A percentile compares a stretch with the other conserved stretches of the same genome.
These are phyloP conservation scores for Vitis rupestris DNA, from an alignment of 164 flowering plant species.

Conservation along the genomic window DNA sequence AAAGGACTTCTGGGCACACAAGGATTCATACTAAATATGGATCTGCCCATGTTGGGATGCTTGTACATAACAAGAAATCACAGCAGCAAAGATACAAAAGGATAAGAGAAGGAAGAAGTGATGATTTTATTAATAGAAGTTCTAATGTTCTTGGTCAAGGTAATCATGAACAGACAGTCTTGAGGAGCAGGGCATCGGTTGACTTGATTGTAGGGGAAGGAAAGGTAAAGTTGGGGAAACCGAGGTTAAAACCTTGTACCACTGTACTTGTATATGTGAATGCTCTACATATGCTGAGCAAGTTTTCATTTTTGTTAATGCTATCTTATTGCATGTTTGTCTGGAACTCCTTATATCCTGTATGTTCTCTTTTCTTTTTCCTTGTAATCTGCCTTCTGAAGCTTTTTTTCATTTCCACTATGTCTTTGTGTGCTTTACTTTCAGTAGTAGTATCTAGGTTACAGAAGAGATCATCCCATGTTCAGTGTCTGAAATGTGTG, in stretches of 20 bases:
- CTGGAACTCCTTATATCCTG: slow-evolving; percentile 2
- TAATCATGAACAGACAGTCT: slow-evolving; percentile 26
- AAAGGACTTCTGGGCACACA: slow-evolving; percentile 25
- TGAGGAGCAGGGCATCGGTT: slow-evolving; percentile 43
- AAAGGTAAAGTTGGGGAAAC: slow-evolving; percentile 66
- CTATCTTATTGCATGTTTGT: slow-evolving; percentile 20
- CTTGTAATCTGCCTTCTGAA: slow-evolving; percentile 6
- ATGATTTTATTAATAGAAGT: slow-evolving; percentile 13
- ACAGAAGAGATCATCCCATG: slow-evolving; percentile 8
- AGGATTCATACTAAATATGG: slow-evolving; percentile 20
- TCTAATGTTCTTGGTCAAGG: slow-evolving; percentile 17
- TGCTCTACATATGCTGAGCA: slow-evolving; percentile 23
- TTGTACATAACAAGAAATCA: slow-evolving; percentile 17
- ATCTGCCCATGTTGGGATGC: slow-evolving; percentile 13
- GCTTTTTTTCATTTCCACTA: slow-evolving; percentile 10
- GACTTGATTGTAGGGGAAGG: slow-evolving; percentile 47
- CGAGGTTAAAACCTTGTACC: slow-evolving; percentile 31
- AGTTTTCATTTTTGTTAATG: slow-evolving; percentile 18
- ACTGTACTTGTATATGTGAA: slow-evolving; percentile 30
- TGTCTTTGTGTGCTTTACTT: slow-evolving; percentile 5
- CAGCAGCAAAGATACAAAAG: slow-evolving; percentile 15
- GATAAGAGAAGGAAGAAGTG: slow-evolving; percentile 19
- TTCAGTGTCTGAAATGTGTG: slow-evolving; percentile 11
- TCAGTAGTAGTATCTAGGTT: slow-evolving; percentile 10
- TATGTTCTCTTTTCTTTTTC: slow-evolving; percentile 2